Evolutionary conservation across 805 yeast genomes (phyloP).

Genomic region (Spathaspora hagerdaliae): DNA sequence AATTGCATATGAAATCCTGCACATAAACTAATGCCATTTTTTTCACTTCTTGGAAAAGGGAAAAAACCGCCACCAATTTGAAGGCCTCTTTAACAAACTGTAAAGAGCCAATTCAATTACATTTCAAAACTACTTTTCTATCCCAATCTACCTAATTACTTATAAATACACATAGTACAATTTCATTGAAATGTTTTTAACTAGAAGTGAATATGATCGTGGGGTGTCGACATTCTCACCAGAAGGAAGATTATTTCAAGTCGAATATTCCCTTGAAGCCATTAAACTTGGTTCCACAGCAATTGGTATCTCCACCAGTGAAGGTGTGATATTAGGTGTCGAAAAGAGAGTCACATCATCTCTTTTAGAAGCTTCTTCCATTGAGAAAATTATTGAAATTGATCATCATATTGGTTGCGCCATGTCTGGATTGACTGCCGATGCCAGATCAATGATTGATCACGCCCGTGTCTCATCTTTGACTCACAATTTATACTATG

Average conservation of each 20-base stretch:
- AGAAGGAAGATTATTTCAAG: constrained; percentile 97
- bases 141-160: background rate
- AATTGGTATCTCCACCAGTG: constrained; percentile 90
- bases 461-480: constrained; percentile 91
- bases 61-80: constrained; percentile 1
- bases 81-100: background rate
- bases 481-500: constrained; percentile 84
- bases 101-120: background rate
- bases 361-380: constrained; percentile 83
- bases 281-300: constrained; percentile 97
- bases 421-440: constrained; percentile 98
- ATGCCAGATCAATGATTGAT: constrained; percentile 97
- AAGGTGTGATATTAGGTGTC: constrained; percentile 94
- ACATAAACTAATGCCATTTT: too few species aligned
- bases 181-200: constrained; percentile 67
- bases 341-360: constrained; percentile 96
- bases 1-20: too few species aligned
- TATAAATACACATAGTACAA: background rate
- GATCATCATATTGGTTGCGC: constrained; percentile 97
- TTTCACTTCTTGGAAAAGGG: too few species aligned
- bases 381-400: constrained; percentile 93
- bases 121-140: background rate
- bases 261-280: constrained; percentile 95
- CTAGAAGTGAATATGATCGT: constrained; percentile 99
- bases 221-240: constrained; percentile 99